Evolutionary conservation across 176 grass and related monocot genomes (phyloP).

Genomic region (Rhipidocladum racemiflorum): DNA sequence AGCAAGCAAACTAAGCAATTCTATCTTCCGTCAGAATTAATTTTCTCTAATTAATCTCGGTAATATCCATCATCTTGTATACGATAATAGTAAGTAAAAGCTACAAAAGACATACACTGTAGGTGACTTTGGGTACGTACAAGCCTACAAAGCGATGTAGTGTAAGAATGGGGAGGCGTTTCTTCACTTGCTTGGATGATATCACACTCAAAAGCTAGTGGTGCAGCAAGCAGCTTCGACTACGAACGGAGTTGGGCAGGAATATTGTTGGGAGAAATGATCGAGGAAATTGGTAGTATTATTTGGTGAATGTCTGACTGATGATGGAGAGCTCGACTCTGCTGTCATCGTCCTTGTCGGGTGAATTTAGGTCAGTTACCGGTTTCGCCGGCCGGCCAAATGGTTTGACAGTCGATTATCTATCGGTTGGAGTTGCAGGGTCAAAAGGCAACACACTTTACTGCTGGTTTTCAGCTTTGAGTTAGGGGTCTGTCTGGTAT

Average conservation of each 20-base stretch:
- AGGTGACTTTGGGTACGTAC: conserved; percentile 38
- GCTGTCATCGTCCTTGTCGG: conserved; percentile 31
- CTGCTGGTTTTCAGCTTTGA: not conserved
- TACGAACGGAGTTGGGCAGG: not conserved
- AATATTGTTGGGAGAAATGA: not conserved
- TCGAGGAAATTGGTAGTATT: not conserved
- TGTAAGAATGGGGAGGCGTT: not conserved
- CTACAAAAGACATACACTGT: not conserved
- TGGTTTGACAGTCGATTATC: not conserved
- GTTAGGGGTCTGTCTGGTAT: no score
- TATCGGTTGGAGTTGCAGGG: not conserved
- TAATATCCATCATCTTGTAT: not conserved
- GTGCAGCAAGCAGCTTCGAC: not conserved
- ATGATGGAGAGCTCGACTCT: not conserved
- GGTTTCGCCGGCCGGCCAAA: conserved; percentile 8
- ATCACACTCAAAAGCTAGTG: conserved; percentile 27
- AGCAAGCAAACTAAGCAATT: not conserved
- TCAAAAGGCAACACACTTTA: not conserved
- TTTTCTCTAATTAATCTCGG: not conserved
- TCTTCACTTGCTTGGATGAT: conserved; percentile 22
- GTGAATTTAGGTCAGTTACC: conserved; percentile 36
- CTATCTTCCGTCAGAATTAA: not conserved
- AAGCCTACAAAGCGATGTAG: conserved; percentile 5
- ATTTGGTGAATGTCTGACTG: not conserved
- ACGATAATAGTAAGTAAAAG: not conserved